A percentile compares a stretch with the other conserved stretches of the same genome.
Conservation (phyloP, 495 filamentous ascomycete species). For the Talaromyces nanjingensis region DNA sequence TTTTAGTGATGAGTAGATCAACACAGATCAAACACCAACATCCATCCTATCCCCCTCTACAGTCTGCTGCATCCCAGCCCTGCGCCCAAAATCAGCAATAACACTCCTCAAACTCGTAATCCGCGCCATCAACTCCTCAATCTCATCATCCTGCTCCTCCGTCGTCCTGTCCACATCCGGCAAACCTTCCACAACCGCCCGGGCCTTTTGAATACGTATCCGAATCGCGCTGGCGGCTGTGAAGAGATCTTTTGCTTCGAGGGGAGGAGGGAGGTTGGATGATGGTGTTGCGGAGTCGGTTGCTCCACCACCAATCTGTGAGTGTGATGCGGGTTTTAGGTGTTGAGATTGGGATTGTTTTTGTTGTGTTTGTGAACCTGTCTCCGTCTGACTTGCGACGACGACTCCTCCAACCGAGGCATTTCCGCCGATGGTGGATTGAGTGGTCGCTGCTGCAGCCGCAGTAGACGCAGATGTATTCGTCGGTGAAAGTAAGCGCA, state of each 20-base stretch:
- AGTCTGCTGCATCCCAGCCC: constrained; percentile 15
- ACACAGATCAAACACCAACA: not conserved
- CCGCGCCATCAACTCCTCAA: constrained; percentile 62
- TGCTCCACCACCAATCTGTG: constrained; percentile 11
- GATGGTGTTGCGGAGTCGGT: constrained; percentile 3
- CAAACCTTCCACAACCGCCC: constrained; percentile 56
- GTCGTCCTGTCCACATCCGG: constrained; percentile 69
- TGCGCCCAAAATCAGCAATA: constrained; percentile 36
- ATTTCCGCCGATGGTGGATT: constrained; percentile 18
- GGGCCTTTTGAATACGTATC: constrained; percentile 73
- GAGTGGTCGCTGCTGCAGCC: constrained; percentile 15
- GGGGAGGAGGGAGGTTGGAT: constrained; percentile 29
- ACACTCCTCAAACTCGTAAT: constrained; percentile 53
- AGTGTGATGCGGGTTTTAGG: not conserved
- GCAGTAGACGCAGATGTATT: constrained; percentile 7
- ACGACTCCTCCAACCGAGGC: constrained; percentile 12
- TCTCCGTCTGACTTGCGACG: constrained; percentile 6
- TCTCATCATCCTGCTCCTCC: constrained; percentile 75
- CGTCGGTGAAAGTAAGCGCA: constrained; percentile 49
- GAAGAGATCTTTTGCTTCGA: constrained; percentile 72
- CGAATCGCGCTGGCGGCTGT: constrained; percentile 66
- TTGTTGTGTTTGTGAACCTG: constrained; percentile 13
- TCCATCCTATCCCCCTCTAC: constrained; percentile 9
- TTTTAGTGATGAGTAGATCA: not conserved
- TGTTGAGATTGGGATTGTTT: constrained; percentile 25